Conservation (phyloP, 331 rosid genomes). For the Malus hybrid region DNA sequence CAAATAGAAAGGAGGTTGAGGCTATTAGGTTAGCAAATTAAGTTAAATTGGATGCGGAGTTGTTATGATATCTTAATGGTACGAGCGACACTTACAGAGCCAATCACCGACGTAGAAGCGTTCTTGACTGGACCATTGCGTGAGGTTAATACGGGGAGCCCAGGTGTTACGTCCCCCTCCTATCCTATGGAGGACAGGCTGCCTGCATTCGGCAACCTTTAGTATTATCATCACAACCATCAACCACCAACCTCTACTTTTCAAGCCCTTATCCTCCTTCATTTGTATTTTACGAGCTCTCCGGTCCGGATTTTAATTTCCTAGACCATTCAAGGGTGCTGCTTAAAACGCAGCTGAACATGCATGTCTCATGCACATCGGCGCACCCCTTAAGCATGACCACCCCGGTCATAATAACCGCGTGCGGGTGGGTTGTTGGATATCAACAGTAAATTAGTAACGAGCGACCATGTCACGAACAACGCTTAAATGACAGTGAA, state of each 20-base stretch:
- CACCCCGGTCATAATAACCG: no score
- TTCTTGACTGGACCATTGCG: constrained; percentile 49
- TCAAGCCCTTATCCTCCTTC: constrained; percentile 14
- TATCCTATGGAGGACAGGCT: constrained; percentile 48
- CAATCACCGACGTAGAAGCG: constrained; percentile 64
- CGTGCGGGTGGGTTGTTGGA: no score
- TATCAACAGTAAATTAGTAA: no score
- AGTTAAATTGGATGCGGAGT: background rate
- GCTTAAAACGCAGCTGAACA: background rate
- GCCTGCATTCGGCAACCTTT: constrained; percentile 26
- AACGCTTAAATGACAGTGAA: no score
- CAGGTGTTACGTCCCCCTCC: constrained; percentile 68
- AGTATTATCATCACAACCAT: background rate
- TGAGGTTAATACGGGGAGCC: constrained; percentile 43
- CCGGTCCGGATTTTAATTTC: background rate
- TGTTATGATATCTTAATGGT: no score
- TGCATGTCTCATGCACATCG: background rate
- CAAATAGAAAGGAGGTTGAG: background rate
- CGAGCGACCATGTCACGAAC: no score
- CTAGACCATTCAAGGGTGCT: background rate
- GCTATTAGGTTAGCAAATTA: background rate
- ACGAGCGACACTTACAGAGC: constrained; percentile 43
- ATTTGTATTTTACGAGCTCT: no score
- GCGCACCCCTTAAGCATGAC: no score
- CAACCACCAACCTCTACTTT: background rate